phyloP scores from a whole-genome alignment of 140 eudicot species.

The Flaveria floridana region DNA sequence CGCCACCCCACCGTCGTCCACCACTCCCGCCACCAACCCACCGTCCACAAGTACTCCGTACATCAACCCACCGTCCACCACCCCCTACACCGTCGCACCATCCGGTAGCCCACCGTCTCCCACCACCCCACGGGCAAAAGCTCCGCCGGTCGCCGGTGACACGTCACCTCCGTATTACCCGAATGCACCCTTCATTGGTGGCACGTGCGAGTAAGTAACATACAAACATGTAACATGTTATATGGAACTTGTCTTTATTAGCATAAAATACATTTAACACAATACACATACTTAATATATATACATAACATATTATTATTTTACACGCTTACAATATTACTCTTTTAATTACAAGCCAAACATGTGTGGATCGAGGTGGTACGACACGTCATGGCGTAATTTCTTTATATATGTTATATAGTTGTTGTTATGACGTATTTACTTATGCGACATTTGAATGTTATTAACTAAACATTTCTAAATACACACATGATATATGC shows the following conservation, averaged over 20 bases:
- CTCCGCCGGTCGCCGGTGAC: slow-evolving; percentile 25
- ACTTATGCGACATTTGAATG: too few relatives aligned
- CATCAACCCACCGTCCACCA: slow-evolving; percentile 4
- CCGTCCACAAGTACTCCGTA: slow-evolving; percentile 19
- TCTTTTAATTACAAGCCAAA: too few relatives aligned
- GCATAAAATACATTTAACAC: not conserved
- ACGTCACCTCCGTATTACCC: slow-evolving; percentile 61
- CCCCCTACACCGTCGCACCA: not conserved
- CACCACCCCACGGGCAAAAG: slow-evolving; percentile 8
- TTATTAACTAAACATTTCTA: too few relatives aligned
- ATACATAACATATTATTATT: too few relatives aligned
- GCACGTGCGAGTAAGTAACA: slow-evolving; percentile 62
- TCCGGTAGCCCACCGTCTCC: slow-evolving; percentile 29
- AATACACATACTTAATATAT: not conserved
- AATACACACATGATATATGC: too few relatives aligned
- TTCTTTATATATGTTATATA: too few relatives aligned
- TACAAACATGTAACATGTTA: not conserved
- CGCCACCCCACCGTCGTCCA: slow-evolving; percentile 33
- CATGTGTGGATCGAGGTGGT: too few relatives aligned
- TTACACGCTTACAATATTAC: too few relatives aligned
- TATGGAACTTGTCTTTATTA: not conserved
- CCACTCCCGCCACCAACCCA: not conserved
- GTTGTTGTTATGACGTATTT: too few relatives aligned
- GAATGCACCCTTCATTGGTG: slow-evolving; percentile 49
- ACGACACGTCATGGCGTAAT: too few relatives aligned